phyloP scores from a whole-genome alignment of 2,329 filamentous ascomycete species.

The Podosphaera xanthii region DNA sequence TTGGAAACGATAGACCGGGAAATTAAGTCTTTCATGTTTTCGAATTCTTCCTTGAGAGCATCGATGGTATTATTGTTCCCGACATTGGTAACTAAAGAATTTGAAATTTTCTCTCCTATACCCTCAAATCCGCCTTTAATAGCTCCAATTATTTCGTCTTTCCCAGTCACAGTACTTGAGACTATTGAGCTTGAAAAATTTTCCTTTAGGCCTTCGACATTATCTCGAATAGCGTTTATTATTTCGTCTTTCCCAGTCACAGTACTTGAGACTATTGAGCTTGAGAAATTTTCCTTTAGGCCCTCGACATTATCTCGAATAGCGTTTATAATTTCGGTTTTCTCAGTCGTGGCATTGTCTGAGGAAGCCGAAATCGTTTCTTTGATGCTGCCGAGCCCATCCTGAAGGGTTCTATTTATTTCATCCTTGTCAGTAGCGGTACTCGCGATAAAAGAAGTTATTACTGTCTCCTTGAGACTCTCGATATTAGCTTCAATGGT shows the following conservation, averaged over 20 bases:
- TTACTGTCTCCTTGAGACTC: not conserved
- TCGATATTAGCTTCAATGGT: constrained; percentile 22
- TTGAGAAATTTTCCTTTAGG: constrained; percentile 36
- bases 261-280: constrained; percentile 19
- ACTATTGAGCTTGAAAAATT: constrained; percentile 10
- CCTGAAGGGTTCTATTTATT: constrained; percentile 45
- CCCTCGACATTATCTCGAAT: constrained; percentile 41
- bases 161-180: not conserved
- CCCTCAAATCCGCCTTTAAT: constrained; percentile 13
- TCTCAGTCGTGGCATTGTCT: constrained; percentile 20
- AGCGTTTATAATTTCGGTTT: constrained; percentile 57
- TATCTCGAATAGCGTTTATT: constrained; percentile 24
- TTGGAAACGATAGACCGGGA: constrained; percentile 26
- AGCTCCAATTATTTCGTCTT: constrained; percentile 1
- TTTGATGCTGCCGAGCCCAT: constrained; percentile 45
- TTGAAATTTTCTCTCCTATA: constrained; percentile 39
- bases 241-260: constrained; percentile 13
- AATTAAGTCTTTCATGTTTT: constrained; percentile 34
- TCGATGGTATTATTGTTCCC: constrained; percentile 54
- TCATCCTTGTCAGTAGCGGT: constrained; percentile 17
- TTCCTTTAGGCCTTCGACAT: constrained; percentile 42
- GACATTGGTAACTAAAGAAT: constrained; percentile 51
- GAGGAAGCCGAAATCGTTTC: constrained; percentile 28
- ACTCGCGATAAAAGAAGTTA: not conserved
- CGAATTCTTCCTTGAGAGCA: constrained; percentile 58